Conservation (phyloP, 176 grass and related monocot genomes). For the Panicum miliaceum region DNA sequence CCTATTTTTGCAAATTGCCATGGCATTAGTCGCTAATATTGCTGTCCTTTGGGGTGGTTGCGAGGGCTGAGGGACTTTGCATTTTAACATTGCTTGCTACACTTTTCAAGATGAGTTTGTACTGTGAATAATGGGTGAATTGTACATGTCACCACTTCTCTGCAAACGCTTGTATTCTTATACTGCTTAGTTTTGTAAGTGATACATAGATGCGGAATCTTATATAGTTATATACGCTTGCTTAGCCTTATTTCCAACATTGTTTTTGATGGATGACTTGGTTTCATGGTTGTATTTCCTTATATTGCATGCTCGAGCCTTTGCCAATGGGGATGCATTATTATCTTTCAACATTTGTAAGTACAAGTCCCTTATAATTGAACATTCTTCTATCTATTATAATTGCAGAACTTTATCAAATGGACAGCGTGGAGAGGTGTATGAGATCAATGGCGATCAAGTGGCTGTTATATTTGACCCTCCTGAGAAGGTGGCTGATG, state of each 20-base stretch:
- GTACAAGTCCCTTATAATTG: not conserved
- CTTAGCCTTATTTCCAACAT: not conserved
- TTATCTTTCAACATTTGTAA: constrained; percentile 27
- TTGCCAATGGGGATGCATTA: not conserved
- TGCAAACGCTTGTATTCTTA: constrained; percentile 26
- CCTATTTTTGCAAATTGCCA: constrained; percentile 10
- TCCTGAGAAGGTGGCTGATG: constrained; percentile 52
- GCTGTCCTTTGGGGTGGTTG: not conserved
- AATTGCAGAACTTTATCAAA: constrained; percentile 74
- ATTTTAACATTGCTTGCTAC: not conserved
- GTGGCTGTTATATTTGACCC: constrained; percentile 91
- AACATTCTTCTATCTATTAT: constrained; percentile 35
- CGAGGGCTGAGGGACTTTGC: not conserved
- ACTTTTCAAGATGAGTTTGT: not conserved
- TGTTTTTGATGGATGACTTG: constrained; percentile 41
- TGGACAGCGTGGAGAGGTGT: constrained; percentile 86
- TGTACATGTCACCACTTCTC: not conserved
- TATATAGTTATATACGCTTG: constrained; percentile 15
- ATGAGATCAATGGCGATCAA: constrained; percentile 80
- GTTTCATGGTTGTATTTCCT: not conserved
- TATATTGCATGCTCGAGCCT: not conserved
- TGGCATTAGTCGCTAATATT: not conserved
- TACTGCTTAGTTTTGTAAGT: constrained; percentile 14
- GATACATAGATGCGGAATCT: not conserved
- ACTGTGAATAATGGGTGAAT: not conserved